Conservation (phyloP, 2,329 filamentous ascomycete genomes). For the Macrophomina tecta region DNA sequence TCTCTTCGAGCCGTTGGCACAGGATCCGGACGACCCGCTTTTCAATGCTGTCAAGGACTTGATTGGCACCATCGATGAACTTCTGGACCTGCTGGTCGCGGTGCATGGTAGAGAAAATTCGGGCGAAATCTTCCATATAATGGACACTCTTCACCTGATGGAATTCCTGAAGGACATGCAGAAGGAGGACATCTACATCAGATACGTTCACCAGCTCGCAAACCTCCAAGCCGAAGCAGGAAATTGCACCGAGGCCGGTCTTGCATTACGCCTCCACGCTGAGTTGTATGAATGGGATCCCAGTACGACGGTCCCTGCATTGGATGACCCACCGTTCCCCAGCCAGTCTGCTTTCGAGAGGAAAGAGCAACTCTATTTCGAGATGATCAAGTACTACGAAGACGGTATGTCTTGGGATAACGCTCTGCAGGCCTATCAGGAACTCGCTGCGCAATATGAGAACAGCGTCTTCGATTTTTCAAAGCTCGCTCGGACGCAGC, state of each 20-base stretch:
- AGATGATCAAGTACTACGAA: constrained; percentile 94
- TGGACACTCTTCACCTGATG: constrained; percentile 90
- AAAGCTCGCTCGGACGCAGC: constrained; percentile 86
- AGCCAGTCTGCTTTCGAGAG: constrained; percentile 88
- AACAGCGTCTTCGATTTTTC: constrained; percentile 87
- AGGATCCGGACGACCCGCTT: constrained; percentile 72
- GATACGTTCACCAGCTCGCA: constrained; percentile 92
- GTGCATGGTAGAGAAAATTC: constrained; percentile 79
- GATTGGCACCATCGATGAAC: constrained; percentile 84
- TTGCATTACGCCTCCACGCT: constrained; percentile 87
- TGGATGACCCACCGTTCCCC: constrained; percentile 78
- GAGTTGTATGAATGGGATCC: constrained; percentile 94
- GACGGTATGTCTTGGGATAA: constrained; percentile 94
- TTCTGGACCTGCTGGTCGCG: constrained; percentile 87
- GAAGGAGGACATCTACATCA: constrained; percentile 94
- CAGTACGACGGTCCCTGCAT: constrained; percentile 65
- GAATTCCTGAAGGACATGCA: constrained; percentile 96
- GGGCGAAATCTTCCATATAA: constrained; percentile 79
- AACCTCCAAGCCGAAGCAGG: constrained; percentile 75
- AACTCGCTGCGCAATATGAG: constrained; percentile 91
- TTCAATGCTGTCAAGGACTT: constrained; percentile 78
- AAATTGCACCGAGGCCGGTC: constrained; percentile 85
- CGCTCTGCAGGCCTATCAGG: constrained; percentile 84
- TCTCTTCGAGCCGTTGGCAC: constrained; percentile 75
- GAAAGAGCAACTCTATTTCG: constrained; percentile 89